phyloP scores from a whole-genome alignment of 2,329 filamentous ascomycete genomes.

The Metarhizium album region DNA sequence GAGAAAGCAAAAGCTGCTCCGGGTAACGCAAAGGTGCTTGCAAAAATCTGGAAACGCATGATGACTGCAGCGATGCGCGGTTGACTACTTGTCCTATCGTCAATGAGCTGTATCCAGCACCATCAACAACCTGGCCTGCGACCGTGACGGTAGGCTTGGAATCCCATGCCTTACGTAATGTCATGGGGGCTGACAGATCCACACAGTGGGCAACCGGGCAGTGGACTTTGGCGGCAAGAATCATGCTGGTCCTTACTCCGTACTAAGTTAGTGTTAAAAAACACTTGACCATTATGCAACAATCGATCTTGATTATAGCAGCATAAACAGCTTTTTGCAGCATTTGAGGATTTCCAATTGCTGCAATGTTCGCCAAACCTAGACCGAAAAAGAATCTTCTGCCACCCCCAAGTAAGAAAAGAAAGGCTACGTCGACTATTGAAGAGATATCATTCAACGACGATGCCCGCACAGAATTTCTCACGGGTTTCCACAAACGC shows the following conservation, averaged over 20 bases:
- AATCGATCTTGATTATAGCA: no score
- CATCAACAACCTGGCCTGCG: slow-evolving; percentile 6
- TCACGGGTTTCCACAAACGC: slow-evolving; percentile 95
- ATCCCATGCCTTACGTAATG: slow-evolving; percentile 18
- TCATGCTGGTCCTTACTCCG: no score
- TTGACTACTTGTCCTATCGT: slow-evolving; percentile 9
- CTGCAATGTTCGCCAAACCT: slow-evolving; percentile 42
- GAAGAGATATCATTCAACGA: slow-evolving; percentile 83
- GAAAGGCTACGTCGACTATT: slow-evolving; percentile 48
- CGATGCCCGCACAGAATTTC: slow-evolving; percentile 68
- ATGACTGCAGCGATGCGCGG: slow-evolving; percentile 7
- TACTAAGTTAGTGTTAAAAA: no score
- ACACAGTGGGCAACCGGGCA: background rate
- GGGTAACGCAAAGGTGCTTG: slow-evolving; percentile 42
- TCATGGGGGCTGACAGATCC: no score
- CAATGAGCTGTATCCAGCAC: slow-evolving; percentile 17
- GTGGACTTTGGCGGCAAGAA: background rate
- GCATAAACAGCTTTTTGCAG: background rate
- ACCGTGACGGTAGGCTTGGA: slow-evolving; percentile 14
- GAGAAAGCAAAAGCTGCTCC: slow-evolving; percentile 61
- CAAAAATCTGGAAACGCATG: slow-evolving; percentile 46
- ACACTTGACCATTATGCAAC: no score
- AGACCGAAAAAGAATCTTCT: slow-evolving; percentile 47
- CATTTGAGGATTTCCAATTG: background rate
- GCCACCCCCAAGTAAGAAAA: slow-evolving; percentile 52